A percentile compares a stretch with the other conserved stretches of the same genome.
Conservation (phyloP, 768 basidiomycete genomes). For the Pleurotus djamor region DNA sequence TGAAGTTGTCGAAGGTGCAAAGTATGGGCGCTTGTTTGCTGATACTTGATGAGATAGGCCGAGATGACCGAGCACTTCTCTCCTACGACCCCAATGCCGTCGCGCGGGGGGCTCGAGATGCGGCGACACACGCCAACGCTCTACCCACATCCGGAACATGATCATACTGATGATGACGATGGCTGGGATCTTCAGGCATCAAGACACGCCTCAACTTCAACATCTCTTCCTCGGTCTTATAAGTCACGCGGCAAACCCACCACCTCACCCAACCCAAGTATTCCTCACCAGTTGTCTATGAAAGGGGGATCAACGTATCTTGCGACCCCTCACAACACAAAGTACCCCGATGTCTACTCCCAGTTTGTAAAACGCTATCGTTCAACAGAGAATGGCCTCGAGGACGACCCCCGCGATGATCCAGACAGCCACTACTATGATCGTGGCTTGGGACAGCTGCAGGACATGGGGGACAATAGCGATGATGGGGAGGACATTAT, state of each 20-base stretch:
- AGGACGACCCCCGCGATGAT: constrained; percentile 73
- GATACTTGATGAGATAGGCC: not conserved
- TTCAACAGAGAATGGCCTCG: constrained; percentile 51
- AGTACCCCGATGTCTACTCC: constrained; percentile 65
- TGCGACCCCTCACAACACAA: constrained; percentile 7
- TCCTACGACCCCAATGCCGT: not conserved
- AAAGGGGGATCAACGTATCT: not conserved
- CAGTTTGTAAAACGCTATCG: constrained; percentile 80
- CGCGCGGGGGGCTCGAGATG: constrained; percentile 23
- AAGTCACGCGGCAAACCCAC: constrained; percentile 5
- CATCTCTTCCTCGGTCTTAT: constrained; percentile 18
- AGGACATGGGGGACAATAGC: constrained; percentile 71
- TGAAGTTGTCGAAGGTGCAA: not conserved
- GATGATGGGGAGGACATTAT: constrained; percentile 62
- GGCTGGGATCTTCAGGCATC: constrained; percentile 39
- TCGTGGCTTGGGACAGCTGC: constrained; percentile 63
- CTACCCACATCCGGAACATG: constrained; percentile 56
- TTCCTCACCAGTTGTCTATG: not conserved
- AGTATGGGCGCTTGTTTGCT: not conserved
- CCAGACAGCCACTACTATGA: constrained; percentile 85
- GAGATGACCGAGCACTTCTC: not conserved
- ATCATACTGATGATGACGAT: constrained; percentile 47
- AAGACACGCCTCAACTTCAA: constrained; percentile 24
- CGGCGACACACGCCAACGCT: constrained; percentile 66
- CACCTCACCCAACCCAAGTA: not conserved